phyloP scores from a whole-genome alignment of 495 filamentous ascomycete genomes.

The Aspergillus biplanus region DNA sequence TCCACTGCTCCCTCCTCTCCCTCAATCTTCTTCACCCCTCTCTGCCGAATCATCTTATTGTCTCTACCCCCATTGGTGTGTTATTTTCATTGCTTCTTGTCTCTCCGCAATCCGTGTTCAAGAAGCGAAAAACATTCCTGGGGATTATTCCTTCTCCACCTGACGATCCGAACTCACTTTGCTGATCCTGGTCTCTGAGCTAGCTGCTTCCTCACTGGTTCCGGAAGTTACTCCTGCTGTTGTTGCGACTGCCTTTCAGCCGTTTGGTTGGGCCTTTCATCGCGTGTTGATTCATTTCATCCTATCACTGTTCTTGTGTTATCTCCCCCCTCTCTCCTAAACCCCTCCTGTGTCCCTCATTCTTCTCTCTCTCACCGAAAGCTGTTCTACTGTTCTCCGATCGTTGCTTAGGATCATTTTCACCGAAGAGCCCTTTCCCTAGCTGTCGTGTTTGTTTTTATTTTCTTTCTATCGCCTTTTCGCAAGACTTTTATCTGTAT shows the following conservation, averaged over 20 bases:
- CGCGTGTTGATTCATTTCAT: slow-evolving; percentile 19
- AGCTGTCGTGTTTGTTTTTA: slow-evolving; percentile 11
- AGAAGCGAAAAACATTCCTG: slow-evolving; percentile 15
- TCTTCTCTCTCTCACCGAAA: slow-evolving; percentile 6
- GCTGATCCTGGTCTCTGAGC: slow-evolving; percentile 24
- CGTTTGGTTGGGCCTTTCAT: slow-evolving; percentile 24
- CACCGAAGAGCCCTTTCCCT: not conserved
- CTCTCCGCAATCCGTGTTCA: slow-evolving; percentile 22
- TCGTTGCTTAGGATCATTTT: slow-evolving; percentile 4
- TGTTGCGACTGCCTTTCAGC: slow-evolving; percentile 30
- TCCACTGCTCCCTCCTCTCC: slow-evolving; percentile 28
- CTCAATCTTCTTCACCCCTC: slow-evolving; percentile 24
- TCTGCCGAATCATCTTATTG: slow-evolving; percentile 19
- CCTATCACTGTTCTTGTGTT: slow-evolving; percentile 26
- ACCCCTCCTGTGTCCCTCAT: slow-evolving; percentile 23
- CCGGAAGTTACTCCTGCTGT: slow-evolving; percentile 27
- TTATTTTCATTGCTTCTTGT: slow-evolving; percentile 17
- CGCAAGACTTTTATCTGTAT: slow-evolving; percentile 9
- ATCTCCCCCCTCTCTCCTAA: slow-evolving; percentile 20
- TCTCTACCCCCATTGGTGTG: slow-evolving; percentile 26
- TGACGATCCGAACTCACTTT: slow-evolving; percentile 19
- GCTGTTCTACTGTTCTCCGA: not conserved
- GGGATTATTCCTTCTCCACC: slow-evolving; percentile 25
- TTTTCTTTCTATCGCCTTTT: not conserved
- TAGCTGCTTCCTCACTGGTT: slow-evolving; percentile 26